phyloP scores from a whole-genome alignment of 768 basidiomycete genomes.

The Suillus sp. region DNA sequence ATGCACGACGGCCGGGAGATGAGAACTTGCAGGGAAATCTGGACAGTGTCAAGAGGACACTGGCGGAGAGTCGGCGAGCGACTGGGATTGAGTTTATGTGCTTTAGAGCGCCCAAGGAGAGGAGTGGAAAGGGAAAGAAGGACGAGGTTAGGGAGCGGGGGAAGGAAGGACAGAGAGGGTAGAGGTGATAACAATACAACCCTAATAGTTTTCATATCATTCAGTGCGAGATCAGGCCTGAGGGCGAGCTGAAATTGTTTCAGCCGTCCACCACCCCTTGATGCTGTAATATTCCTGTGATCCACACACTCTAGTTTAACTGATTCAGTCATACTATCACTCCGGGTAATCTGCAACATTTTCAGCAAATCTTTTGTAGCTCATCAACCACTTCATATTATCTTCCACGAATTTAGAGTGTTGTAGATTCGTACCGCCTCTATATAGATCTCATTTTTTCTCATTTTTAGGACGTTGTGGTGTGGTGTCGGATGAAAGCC shows the following conservation, averaged over 20 bases:
- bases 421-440: too few relatives aligned
- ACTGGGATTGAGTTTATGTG: conserved; percentile 96
- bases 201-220: not conserved
- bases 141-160: conserved; percentile 5
- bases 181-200: conserved; percentile 8
- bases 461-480: too few relatives aligned
- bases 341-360: too few relatives aligned
- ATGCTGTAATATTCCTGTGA: not conserved
- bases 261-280: not conserved
- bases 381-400: too few relatives aligned
- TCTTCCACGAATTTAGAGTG: too few relatives aligned
- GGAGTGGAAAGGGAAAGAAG: conserved; percentile 15
- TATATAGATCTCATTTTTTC: too few relatives aligned
- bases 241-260: too few relatives aligned
- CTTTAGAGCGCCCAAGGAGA: conserved; percentile 73
- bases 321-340: too few relatives aligned
- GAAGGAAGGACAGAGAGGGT: conserved; percentile 17
- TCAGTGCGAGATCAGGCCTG: not conserved
- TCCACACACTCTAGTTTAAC: not conserved
- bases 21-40: conserved; percentile 86
- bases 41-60: conserved; percentile 87
- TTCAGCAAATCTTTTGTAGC: too few relatives aligned
- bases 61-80: conserved; percentile 84
- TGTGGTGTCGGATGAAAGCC: too few relatives aligned
- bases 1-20: conserved; percentile 81